Conservation (phyloP, 495 filamentous ascomycete genomes). For the Hypomontagnella submonticulosa region DNA sequence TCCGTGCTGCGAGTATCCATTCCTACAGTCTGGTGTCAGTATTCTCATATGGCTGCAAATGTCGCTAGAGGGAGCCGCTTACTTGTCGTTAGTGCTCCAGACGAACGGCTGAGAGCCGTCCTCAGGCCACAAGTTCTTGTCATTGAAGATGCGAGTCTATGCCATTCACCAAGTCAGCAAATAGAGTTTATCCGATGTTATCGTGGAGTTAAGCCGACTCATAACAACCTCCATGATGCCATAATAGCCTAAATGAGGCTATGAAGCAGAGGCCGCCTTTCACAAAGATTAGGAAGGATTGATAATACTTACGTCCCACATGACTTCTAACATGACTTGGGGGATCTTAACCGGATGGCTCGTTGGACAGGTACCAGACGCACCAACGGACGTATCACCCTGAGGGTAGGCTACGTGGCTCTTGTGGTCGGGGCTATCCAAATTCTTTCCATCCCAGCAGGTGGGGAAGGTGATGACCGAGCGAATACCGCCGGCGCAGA, state of each 20-base stretch:
- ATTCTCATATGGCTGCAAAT: slow-evolving; percentile 7
- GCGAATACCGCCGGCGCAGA: slow-evolving; percentile 50
- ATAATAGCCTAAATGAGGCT: not conserved
- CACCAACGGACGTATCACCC: slow-evolving; percentile 21
- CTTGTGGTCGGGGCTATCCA: slow-evolving; percentile 69
- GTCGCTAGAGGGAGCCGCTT: slow-evolving; percentile 32
- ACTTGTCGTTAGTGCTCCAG: slow-evolving; percentile 48
- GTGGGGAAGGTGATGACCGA: slow-evolving; percentile 55
- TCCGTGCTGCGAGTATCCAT: slow-evolving; percentile 51
- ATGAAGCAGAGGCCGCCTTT: not conserved
- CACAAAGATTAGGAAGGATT: not conserved
- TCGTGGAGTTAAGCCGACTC: not conserved
- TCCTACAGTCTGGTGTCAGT: slow-evolving; percentile 36
- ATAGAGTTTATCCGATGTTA: not conserved
- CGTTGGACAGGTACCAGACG: slow-evolving; percentile 68
- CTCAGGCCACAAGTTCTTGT: slow-evolving; percentile 49
- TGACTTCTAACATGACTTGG: slow-evolving; percentile 50
- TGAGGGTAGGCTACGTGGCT: slow-evolving; percentile 62
- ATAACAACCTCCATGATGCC: not conserved
- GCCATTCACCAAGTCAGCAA: slow-evolving; percentile 20
- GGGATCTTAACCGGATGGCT: slow-evolving; percentile 62
- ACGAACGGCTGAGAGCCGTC: slow-evolving; percentile 52
- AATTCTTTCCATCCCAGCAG: slow-evolving; percentile 74
- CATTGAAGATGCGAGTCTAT: slow-evolving; percentile 50
- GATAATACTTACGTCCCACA: slow-evolving; percentile 50